These are phyloP conservation scores for Jimgerdemannia lactiflua DNA, from an alignment of 192 early-diverging fungal genomes.

Conservation along the genomic window DNA sequence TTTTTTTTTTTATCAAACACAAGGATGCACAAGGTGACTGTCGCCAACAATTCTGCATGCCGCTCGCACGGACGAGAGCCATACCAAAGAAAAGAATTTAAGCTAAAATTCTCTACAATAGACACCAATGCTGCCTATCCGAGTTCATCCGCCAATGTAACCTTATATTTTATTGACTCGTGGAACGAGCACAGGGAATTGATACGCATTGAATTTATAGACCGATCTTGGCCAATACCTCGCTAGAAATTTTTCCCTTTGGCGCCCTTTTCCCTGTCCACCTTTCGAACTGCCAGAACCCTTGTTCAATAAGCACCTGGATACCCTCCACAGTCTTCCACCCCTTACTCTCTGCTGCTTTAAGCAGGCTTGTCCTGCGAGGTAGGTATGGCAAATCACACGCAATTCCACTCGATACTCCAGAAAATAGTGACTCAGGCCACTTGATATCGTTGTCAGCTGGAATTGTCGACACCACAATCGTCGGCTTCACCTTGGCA, in stretches of 20 bases:
- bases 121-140: no score
- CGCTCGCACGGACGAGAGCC: no score
- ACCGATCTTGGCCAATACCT: conserved; percentile 43
- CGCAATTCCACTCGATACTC: conserved; percentile 61
- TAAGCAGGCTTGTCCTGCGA: conserved; percentile 74
- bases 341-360: conserved; percentile 51
- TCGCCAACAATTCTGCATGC: no score
- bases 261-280: conserved; percentile 79
- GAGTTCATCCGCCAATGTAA: no score
- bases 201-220: conserved; percentile 9
- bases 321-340: conserved; percentile 81
- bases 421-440: conserved; percentile 48
- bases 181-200: no score
- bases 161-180: no score
- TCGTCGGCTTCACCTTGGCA: conserved; percentile 35
- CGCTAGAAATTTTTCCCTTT: conserved; percentile 39
- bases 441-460: conserved; percentile 58
- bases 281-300: conserved; percentile 82
- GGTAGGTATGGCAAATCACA: conserved; percentile 97
- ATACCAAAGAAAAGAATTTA: no score
- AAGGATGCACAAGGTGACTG: no score
- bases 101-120: no score
- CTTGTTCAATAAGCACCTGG: conserved; percentile 90
- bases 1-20: no score
- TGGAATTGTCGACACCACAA: conserved; percentile 88